A percentile compares a stretch with the other conserved stretches of the same genome.
phyloP scores from a whole-genome alignment of 805 yeast genomes.

The Metahyphopichia silvanorum region DNA sequence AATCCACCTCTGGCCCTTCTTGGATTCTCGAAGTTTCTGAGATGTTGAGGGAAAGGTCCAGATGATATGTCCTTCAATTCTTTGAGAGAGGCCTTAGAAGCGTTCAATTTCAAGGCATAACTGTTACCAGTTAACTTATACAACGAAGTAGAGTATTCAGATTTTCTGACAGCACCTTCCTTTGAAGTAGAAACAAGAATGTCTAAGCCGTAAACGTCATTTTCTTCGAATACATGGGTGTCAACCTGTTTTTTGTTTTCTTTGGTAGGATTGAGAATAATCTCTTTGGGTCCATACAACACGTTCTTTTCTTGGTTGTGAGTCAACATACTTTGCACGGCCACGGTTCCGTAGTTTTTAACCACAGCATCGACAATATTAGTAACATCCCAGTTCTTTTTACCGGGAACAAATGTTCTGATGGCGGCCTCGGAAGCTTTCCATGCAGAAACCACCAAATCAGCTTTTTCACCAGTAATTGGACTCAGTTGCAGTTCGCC shows the following conservation, averaged over 20 bases:
- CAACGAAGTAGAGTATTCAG: conserved; percentile 62
- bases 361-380: conserved; percentile 61
- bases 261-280: conserved; percentile 72
- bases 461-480: conserved; percentile 60
- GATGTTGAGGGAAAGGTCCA: conserved; percentile 62
- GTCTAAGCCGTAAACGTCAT: conserved; percentile 77
- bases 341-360: conserved; percentile 52
- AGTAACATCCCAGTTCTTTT: conserved; percentile 74
- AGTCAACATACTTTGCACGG: conserved; percentile 75
- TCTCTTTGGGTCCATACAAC: conserved; percentile 71
- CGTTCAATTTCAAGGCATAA: conserved; percentile 67
- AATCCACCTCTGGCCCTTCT: conserved; percentile 72
- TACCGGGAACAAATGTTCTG: conserved; percentile 62
- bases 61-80: conserved; percentile 66
- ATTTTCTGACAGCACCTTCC: conserved; percentile 62
- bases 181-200: conserved; percentile 60
- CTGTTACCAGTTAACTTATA: conserved; percentile 69
- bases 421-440: conserved; percentile 78
- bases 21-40: conserved; percentile 64
- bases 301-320: conserved; percentile 68
- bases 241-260: conserved; percentile 62
- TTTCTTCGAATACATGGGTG: conserved; percentile 63
- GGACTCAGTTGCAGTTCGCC: conserved; percentile 43
- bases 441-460: conserved; percentile 69
- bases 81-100: conserved; percentile 62